Evolutionary conservation across 2,329 filamentous ascomycete species (phyloP), one percentile per base, ranked within the genome.

Genomic region (Colletotrichum endophyticum): DNA sequence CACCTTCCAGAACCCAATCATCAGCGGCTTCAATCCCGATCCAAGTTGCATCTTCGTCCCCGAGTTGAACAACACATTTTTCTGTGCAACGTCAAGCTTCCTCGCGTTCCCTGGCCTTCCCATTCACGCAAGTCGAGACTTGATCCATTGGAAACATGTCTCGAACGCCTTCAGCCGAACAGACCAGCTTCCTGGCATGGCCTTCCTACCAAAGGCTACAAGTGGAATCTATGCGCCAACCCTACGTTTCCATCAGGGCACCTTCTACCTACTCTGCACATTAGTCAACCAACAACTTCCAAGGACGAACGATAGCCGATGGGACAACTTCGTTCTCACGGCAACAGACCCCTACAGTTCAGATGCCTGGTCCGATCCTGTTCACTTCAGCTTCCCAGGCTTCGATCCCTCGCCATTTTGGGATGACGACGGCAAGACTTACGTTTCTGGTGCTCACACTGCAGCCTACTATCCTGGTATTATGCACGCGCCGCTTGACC

Each of bases 361-460:
- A 12, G 73, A 77, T 1, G 67, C 77, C 0, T 82, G 81, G 81
- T 80, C 79, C 11, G 81, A 82, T 34, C 80, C 81, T 0, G 78
- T 82, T 0, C 78, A 77, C 1, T 82, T 82, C 36, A 76, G 73
- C 8, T 78, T 81, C 19, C 77, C 68, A 0, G 78, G 79, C 8
- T 82, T 83, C 69, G 91, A 93, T 70, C 88, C 90, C 0, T 88
- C 86, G 39, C 86, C 88, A 0, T 90, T 91, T 78, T 92, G 90
- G 88, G 88, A 92, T 66, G 86, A 87, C 1, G 87, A 92, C 63
- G 91, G 90, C 2, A 89, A 86, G 73, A 83, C 87, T 0, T 92
- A 91, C 73, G 86, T 91, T 5, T 85, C 85, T 0, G 86, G 84
- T 5, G 83, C 80, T 74, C 78, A 2, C 36, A 86, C 81, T 13